Evolutionary conservation across 805 yeast genomes (phyloP).

Genomic region (Yamadazyma akitaensis): DNA sequence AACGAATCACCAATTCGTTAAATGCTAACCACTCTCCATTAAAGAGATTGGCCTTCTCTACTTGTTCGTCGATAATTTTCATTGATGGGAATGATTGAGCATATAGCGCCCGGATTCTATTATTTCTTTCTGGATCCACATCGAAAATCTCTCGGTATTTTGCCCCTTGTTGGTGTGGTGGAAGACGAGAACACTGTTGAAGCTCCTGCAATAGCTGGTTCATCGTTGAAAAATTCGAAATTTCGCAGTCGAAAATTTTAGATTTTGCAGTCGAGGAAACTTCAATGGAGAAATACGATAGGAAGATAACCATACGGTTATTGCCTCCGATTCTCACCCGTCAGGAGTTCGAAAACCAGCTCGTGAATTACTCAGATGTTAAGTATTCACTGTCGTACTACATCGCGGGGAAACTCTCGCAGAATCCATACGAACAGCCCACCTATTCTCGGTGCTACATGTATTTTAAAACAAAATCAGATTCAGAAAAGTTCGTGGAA

Average conservation of each 20-base stretch:
- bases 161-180: slow-evolving; percentile 8
- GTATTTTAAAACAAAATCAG: slow-evolving; percentile 24
- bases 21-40: slow-evolving; percentile 45
- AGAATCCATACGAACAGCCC: slow-evolving; percentile 38
- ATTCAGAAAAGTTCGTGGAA: slow-evolving; percentile 26
- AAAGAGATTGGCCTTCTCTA: slow-evolving; percentile 6
- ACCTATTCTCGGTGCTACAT: slow-evolving; percentile 42
- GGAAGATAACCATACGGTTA: slow-evolving; percentile 27
- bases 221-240: slow-evolving; percentile 3
- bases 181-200: slow-evolving; percentile 2
- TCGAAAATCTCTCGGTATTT: slow-evolving; percentile 13
- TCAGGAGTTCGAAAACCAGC: slow-evolving; percentile 23
- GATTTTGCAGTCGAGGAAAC: background rate
- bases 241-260: background rate
- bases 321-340: slow-evolving; percentile 41
- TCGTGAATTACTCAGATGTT: slow-evolving; percentile 13
- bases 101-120: slow-evolving; percentile 5
- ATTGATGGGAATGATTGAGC: slow-evolving; percentile 3
- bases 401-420: slow-evolving; percentile 39
- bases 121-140: slow-evolving; percentile 10
- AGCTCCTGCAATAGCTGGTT: slow-evolving; percentile 11
- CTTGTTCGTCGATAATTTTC: slow-evolving; percentile 1
- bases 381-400: slow-evolving; percentile 26
- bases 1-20: slow-evolving; percentile 42
- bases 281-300: slow-evolving; percentile 11